Conservation (phyloP, 805 yeast genomes). For the Nakazawaea ambrosiae region DNA sequence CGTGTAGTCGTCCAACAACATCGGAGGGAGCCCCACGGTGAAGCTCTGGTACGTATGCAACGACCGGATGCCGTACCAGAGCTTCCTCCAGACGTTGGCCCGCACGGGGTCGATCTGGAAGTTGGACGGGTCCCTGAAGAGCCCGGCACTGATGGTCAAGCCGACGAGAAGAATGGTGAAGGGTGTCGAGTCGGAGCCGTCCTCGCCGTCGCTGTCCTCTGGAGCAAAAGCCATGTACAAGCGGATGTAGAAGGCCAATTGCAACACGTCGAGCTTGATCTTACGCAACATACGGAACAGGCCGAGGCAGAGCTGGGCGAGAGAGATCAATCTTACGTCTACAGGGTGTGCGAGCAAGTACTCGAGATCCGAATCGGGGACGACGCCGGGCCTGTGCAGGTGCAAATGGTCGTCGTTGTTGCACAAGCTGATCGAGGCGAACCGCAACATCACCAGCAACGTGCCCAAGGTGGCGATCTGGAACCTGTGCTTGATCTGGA, state of each 20-base stretch:
- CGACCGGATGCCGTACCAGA: slow-evolving; percentile 47
- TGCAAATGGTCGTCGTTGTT: slow-evolving; percentile 10
- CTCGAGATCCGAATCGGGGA: slow-evolving; percentile 19
- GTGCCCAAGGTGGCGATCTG: slow-evolving; percentile 34
- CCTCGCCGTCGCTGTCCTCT: slow-evolving; percentile 58
- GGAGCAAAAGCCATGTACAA: slow-evolving; percentile 43
- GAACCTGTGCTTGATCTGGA: slow-evolving; percentile 30
- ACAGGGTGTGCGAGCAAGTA: slow-evolving; percentile 42
- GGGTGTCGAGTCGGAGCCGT: slow-evolving; percentile 20
- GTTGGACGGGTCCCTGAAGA: slow-evolving; percentile 59
- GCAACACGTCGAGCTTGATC: slow-evolving; percentile 44
- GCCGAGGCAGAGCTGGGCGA: slow-evolving; percentile 47
- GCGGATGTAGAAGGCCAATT: slow-evolving; percentile 45
- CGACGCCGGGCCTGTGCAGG: slow-evolving; percentile 11
- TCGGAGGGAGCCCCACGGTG: slow-evolving; percentile 40
- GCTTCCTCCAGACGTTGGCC: slow-evolving; percentile 45
- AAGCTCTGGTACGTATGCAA: slow-evolving; percentile 39
- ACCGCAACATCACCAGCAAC: slow-evolving; percentile 32
- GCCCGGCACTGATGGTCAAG: slow-evolving; percentile 36
- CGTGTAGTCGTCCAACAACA: slow-evolving; percentile 30
- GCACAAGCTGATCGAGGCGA: slow-evolving; percentile 34
- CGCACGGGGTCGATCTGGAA: slow-evolving; percentile 20
- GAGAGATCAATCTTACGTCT: slow-evolving; percentile 30
- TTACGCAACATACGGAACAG: slow-evolving; percentile 44
- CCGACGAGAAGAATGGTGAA: neutral